Percentiles rank a stretch among this genome's conserved stretches.
Conservation (phyloP, 257 asterid genomes). For the Catharanthus roseus region DNA sequence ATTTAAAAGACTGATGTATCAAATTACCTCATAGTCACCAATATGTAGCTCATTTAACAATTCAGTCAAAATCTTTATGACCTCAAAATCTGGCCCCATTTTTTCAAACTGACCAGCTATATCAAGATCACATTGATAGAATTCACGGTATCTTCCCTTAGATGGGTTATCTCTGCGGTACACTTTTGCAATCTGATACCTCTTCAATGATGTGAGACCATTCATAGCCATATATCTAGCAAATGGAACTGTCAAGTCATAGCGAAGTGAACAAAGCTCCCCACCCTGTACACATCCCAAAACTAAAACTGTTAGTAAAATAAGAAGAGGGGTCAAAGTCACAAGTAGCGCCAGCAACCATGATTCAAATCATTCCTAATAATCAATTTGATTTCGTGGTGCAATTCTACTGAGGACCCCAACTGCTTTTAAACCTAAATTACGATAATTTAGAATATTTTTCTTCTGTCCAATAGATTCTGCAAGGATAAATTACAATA, state of each 20-base stretch:
- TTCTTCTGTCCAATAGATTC: neutral
- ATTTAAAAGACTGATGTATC: neutral
- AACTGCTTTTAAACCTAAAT: neutral
- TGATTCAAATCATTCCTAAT: neutral
- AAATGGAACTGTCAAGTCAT: slow-evolving; percentile 93
- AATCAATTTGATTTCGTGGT: neutral
- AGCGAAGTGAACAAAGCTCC: slow-evolving; percentile 93
- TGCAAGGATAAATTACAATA: neutral
- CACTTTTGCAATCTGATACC: slow-evolving; percentile 96
- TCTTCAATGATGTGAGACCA: slow-evolving; percentile 79
- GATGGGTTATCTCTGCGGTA: slow-evolving; percentile 96
- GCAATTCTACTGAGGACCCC: neutral
- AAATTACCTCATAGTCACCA: slow-evolving; percentile 81
- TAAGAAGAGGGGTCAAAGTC: neutral
- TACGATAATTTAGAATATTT: neutral
- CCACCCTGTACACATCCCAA: slow-evolving; percentile 69
- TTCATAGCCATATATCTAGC: slow-evolving; percentile 92
- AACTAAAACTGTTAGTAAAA: neutral
- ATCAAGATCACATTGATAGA: slow-evolving; percentile 94
- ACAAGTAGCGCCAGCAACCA: neutral
- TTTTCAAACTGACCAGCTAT: slow-evolving; percentile 88
- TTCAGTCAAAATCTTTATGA: slow-evolving; percentile 74
- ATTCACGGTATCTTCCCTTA: slow-evolving; percentile 94
- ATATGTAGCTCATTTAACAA: slow-evolving; percentile 80
- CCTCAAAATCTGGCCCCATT: slow-evolving; percentile 98